These are phyloP conservation scores for Chaetomium cochliodes DNA, from an alignment of 495 filamentous ascomycete genomes.

Conservation along the genomic window DNA sequence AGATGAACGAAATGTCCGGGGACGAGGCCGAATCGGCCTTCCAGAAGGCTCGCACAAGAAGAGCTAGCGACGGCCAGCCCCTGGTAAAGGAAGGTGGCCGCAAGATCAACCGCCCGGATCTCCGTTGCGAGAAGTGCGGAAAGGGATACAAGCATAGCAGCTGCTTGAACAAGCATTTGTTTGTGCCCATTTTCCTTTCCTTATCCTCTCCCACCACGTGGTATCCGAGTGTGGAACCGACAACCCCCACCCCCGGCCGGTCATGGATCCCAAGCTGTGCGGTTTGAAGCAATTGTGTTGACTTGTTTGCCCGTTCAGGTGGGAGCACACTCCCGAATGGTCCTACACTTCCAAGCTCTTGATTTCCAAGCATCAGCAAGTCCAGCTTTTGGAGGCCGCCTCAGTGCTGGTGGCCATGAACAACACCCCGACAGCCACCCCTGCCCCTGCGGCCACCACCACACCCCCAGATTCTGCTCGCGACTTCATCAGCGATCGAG, in stretches of 20 bases:
- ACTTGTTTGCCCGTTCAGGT: conserved; percentile 64
- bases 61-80: conserved; percentile 83
- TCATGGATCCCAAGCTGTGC: conserved; percentile 24
- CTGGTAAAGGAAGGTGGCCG: conserved; percentile 71
- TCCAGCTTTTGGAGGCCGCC: conserved; percentile 93
- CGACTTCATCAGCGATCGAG: conserved; percentile 70
- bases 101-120: conserved; percentile 70
- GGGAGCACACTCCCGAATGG: conserved; percentile 99
- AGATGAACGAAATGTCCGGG: conserved; percentile 55
- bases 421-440: conserved; percentile 44
- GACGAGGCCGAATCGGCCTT: conserved; percentile 57
- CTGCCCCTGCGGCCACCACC: conserved; percentile 8
- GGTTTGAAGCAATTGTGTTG: conserved; percentile 39
- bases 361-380: conserved; percentile 99
- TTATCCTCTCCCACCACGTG: conserved; percentile 44
- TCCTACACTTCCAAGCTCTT: conserved; percentile 94
- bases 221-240: conserved; percentile 33
- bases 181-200: conserved; percentile 66
- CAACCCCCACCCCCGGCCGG: conserved; percentile 21
- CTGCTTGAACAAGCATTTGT: conserved; percentile 99
- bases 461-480: conserved; percentile 60
- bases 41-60: conserved; percentile 68
- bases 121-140: conserved; percentile 96
- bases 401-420: conserved; percentile 95
- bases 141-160: conserved; percentile 99